A percentile compares a stretch with the other conserved stretches of the same genome.
Conservation (phyloP, 306 rosid species). For the Cucurbita ficifolia region DNA sequence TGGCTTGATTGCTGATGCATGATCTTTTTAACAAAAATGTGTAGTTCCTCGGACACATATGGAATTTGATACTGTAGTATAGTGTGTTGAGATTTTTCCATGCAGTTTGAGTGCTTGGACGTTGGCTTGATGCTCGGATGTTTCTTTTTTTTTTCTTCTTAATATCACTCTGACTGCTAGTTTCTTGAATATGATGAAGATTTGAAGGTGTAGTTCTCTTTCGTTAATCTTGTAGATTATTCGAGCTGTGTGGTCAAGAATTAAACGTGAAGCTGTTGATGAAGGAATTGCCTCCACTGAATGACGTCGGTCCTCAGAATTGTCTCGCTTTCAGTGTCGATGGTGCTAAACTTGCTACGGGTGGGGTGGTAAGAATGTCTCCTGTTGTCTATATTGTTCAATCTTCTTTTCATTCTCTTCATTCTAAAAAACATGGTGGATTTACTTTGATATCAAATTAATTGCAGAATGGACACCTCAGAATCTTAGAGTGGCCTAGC, state of each 20-base stretch:
- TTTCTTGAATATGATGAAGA: background rate
- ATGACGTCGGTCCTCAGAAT: slow-evolving; percentile 48
- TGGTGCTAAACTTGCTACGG: slow-evolving; percentile 84
- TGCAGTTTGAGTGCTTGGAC: background rate
- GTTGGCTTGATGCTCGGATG: background rate
- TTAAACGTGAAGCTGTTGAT: slow-evolving; percentile 44
- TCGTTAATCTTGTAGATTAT: slow-evolving; percentile 30
- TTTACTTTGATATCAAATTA: slow-evolving; percentile 16
- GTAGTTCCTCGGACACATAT: background rate
- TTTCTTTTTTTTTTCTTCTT: background rate
- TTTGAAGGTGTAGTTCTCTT: background rate
- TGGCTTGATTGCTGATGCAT: background rate
- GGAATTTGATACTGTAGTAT: background rate
- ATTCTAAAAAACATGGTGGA: background rate
- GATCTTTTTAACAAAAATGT: background rate
- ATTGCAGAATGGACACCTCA: slow-evolving; percentile 69
- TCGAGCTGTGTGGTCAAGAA: slow-evolving; percentile 50
- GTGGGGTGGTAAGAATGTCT: slow-evolving; percentile 52
- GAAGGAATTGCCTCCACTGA: slow-evolving; percentile 41
- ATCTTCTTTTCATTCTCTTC: background rate
- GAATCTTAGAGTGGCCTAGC: slow-evolving; percentile 81
- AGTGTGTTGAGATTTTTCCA: background rate
- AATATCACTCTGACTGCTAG: background rate
- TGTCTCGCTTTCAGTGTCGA: slow-evolving; percentile 76
- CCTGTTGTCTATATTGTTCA: background rate